Evolutionary conservation across 495 filamentous ascomycete genomes (phyloP).

Genomic region (Mytilinidion resinicola): DNA sequence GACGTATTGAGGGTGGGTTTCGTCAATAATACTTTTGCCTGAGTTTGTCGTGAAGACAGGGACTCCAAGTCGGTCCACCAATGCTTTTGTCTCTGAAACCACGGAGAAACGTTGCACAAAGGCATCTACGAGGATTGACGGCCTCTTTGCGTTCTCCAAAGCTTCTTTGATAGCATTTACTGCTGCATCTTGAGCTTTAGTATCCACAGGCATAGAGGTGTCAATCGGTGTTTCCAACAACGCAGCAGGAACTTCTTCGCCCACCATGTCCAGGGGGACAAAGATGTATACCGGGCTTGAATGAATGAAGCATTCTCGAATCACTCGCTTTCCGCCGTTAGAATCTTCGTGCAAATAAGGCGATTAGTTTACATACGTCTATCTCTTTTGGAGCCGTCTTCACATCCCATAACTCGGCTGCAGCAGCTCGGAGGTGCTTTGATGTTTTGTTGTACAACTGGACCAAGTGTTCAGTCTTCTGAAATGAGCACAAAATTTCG

Average conservation of each 20-base stretch:
- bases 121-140: slow-evolving; percentile 32
- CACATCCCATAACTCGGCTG: slow-evolving; percentile 33
- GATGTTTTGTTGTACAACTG: slow-evolving; percentile 36
- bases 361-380: slow-evolving; percentile 19
- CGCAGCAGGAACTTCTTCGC: slow-evolving; percentile 26
- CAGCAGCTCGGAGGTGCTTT: slow-evolving; percentile 27
- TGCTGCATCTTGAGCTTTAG: slow-evolving; percentile 26
- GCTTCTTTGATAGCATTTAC: slow-evolving; percentile 26
- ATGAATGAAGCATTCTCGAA: slow-evolving; percentile 35
- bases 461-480: slow-evolving; percentile 9
- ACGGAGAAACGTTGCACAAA: slow-evolving; percentile 32
- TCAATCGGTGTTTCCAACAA: slow-evolving; percentile 33
- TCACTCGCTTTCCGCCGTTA: slow-evolving; percentile 19
- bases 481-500: neutral
- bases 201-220: slow-evolving; percentile 25
- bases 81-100: slow-evolving; percentile 20
- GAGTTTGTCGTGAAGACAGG: slow-evolving; percentile 32
- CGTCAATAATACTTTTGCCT: slow-evolving; percentile 36
- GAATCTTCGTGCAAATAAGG: neutral
- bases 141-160: slow-evolving; percentile 31
- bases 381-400: slow-evolving; percentile 36
- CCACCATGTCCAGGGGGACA: slow-evolving; percentile 36
- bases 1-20: slow-evolving; percentile 30
- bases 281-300: slow-evolving; percentile 38
- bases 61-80: slow-evolving; percentile 20